These are phyloP conservation scores for Mycena kentingensis DNA, from an alignment of 768 basidiomycete species.

Conservation along the genomic window DNA sequence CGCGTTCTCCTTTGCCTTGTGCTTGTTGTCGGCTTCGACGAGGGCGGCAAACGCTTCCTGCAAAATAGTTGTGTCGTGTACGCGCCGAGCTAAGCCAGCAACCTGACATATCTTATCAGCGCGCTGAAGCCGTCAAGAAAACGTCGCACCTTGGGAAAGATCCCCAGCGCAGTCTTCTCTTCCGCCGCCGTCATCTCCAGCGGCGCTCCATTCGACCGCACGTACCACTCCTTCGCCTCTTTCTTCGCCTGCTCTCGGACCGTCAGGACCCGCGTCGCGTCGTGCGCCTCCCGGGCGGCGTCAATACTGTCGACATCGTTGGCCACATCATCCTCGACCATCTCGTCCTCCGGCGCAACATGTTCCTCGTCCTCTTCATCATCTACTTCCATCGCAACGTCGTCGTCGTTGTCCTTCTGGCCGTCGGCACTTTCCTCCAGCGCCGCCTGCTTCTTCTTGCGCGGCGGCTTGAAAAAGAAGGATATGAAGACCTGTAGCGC, in stretches of 20 bases:
- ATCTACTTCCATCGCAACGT: background rate
- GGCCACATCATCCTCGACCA: conserved; percentile 14
- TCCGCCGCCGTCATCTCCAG: conserved; percentile 11
- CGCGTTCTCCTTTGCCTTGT: no score
- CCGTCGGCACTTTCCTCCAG: background rate
- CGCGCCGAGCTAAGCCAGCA: conserved; percentile 28
- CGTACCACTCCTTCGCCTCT: background rate
- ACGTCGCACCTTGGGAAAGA: conserved; percentile 25
- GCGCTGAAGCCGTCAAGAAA: background rate
- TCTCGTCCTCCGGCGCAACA: conserved; percentile 1
- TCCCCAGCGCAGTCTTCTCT: conserved; percentile 15
- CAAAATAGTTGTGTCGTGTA: conserved; percentile 28
- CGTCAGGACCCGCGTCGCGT: conserved; percentile 18
- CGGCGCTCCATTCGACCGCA: no score
- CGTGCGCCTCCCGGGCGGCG: conserved; percentile 13
- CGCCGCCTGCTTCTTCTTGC: conserved; percentile 17
- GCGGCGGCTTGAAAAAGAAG: conserved; percentile 30
- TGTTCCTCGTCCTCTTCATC: background rate
- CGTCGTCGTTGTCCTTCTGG: background rate
- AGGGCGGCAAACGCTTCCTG: conserved; percentile 30
- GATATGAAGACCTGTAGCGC: conserved; percentile 27
- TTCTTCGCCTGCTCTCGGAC: conserved; percentile 14
- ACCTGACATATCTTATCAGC: conserved; percentile 20
- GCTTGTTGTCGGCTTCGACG: conserved; percentile 16
- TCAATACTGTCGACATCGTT: conserved; percentile 12